These are phyloP conservation scores for Talaromyces ruber DNA, from an alignment of 495 filamentous ascomycete species.

Conservation along the genomic window DNA sequence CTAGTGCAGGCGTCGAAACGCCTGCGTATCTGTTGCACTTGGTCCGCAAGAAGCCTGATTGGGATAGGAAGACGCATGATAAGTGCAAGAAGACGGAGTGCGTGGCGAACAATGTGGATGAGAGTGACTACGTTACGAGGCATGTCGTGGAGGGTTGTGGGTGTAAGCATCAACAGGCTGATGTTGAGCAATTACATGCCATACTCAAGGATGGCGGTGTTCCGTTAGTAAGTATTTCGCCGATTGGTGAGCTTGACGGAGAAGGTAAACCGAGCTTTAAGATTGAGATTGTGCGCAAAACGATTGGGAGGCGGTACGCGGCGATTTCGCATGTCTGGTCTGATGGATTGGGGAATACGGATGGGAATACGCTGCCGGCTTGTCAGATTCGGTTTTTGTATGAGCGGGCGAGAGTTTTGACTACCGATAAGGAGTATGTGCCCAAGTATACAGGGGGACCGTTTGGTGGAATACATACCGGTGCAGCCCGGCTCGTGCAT, in stretches of 20 bases:
- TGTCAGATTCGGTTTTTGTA: not conserved
- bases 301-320: not conserved
- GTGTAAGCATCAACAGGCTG: not conserved
- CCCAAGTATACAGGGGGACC: not conserved
- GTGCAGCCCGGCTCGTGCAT: not conserved
- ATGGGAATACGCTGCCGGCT: not conserved
- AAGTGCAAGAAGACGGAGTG: not conserved
- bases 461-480: not conserved
- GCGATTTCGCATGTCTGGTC: not conserved
- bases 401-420: not conserved
- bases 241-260: not conserved
- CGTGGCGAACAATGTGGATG: not conserved
- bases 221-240: not conserved
- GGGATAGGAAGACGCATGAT: not conserved
- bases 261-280: not conserved
- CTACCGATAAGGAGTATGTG: not conserved
- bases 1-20: not conserved
- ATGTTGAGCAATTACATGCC: not conserved
- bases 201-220: not conserved
- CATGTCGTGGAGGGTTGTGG: not conserved
- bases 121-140: not conserved
- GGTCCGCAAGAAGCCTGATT: not conserved
- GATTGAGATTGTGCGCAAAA: not conserved
- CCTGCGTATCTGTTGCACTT: not conserved
- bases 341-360: not conserved